Evolutionary conservation across 805 yeast species (phyloP).

Genomic region (Pachysolen tannophilus): DNA sequence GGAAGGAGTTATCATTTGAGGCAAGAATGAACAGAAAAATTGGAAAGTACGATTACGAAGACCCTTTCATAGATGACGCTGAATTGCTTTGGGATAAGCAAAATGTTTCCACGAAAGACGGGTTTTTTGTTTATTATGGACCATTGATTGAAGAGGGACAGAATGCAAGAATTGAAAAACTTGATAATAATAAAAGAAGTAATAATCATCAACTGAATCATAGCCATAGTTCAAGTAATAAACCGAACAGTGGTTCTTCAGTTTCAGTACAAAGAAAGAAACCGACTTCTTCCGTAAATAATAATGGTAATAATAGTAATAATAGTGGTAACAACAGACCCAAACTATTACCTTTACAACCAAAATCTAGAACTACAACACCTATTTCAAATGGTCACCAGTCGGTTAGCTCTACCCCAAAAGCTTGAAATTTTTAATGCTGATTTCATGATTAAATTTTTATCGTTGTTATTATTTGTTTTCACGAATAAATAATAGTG

Average conservation of each 20-base stretch:
- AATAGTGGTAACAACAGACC: neutral
- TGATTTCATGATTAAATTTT: no score
- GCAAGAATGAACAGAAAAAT: constrained; percentile 49
- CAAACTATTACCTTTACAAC: constrained; percentile 5
- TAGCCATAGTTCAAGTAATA: neutral
- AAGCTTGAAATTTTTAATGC: no score
- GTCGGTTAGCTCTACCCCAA: no score
- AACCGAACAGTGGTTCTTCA: neutral
- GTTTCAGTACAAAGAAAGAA: neutral
- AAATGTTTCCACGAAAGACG: constrained; percentile 87
- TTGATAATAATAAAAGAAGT: constrained; percentile 1
- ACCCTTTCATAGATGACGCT: constrained; percentile 94
- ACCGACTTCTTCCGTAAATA: constrained; percentile 1
- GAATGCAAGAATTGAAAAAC: constrained; percentile 32
- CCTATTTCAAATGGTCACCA: no score
- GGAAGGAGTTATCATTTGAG: constrained; percentile 21
- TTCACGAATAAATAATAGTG: no score
- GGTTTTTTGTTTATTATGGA: constrained; percentile 93
- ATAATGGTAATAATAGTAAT: neutral
- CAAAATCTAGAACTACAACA: constrained; percentile 3
- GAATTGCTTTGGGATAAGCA: constrained; percentile 92
- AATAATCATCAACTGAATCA: neutral
- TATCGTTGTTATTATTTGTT: no score
- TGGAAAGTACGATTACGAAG: constrained; percentile 86
- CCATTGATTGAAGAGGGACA: constrained; percentile 65